Evolutionary conservation across 208 protist species (phyloP).

Genomic region (Crithidia bombi): DNA sequence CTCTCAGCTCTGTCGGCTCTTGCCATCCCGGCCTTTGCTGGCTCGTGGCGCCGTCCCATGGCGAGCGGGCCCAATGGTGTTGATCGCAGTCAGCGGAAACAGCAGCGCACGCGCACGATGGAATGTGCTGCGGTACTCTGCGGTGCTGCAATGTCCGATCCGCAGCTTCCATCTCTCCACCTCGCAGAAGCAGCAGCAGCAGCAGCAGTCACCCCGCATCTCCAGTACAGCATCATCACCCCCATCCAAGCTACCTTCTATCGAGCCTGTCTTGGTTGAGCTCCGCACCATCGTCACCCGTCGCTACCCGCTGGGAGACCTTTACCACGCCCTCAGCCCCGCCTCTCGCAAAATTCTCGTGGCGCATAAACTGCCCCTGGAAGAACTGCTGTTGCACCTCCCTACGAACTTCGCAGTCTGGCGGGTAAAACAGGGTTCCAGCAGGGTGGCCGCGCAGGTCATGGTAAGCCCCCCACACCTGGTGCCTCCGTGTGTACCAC

Average conservation of each 20-base stretch:
- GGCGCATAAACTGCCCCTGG: slow-evolving; percentile 50
- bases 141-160: neutral
- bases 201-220: neutral
- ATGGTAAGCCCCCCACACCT: neutral
- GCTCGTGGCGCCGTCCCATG: no score
- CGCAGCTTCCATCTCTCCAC: neutral
- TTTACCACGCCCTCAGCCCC: slow-evolving; percentile 53
- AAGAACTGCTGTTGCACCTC: slow-evolving; percentile 61
- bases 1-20: no score
- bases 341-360: slow-evolving; percentile 39
- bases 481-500: neutral
- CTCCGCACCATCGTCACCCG: slow-evolving; percentile 26
- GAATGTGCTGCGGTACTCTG: neutral
- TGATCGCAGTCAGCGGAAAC: no score
- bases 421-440: neutral
- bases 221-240: neutral
- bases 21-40: no score
- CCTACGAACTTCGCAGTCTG: slow-evolving; percentile 46
- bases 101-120: neutral
- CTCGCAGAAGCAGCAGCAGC: neutral
- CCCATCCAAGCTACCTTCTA: slow-evolving; percentile 13
- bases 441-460: neutral
- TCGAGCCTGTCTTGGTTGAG: slow-evolving; percentile 26
- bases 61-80: no score
- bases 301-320: slow-evolving; percentile 41